A percentile compares a stretch with the other conserved stretches of the same genome.
These are phyloP conservation scores for Urochloa ruziziensis DNA, from an alignment of 176 grass and related monocot species.

Conservation along the genomic window DNA sequence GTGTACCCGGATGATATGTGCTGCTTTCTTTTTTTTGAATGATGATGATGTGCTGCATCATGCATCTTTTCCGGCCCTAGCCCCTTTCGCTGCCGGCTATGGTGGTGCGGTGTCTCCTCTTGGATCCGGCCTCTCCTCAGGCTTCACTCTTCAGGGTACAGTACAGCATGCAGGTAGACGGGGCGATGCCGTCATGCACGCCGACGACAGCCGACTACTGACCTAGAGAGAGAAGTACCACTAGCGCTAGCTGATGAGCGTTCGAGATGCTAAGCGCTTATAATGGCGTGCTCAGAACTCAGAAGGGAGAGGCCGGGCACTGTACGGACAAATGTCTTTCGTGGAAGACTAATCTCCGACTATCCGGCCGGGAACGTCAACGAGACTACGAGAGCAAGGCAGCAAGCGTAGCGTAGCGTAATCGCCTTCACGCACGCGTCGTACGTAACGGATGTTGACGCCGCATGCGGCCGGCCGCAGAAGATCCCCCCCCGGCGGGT, in stretches of 20 bases:
- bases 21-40: no score
- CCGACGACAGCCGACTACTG: neutral
- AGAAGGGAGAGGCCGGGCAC: slow-evolving; percentile 3
- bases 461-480: neutral
- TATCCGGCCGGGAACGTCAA: neutral
- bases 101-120: neutral
- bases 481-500: slow-evolving; percentile 1
- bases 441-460: slow-evolving; percentile 1
- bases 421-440: neutral
- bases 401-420: neutral
- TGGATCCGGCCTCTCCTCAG: neutral
- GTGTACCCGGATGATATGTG: no score
- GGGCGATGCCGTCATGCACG: neutral
- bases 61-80: slow-evolving; percentile 33
- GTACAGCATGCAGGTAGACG: neutral
- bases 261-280: slow-evolving; percentile 18
- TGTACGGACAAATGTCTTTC: neutral
- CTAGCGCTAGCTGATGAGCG: neutral
- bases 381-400: no score
- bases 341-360: neutral
- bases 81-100: neutral
- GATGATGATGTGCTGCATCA: slow-evolving; percentile 11
- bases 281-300: neutral
- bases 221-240: neutral
- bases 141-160: slow-evolving; percentile 6